Base-by-base conservation (phyloP, 768 basidiomycete species). In the Lentinula edodes region DNA sequence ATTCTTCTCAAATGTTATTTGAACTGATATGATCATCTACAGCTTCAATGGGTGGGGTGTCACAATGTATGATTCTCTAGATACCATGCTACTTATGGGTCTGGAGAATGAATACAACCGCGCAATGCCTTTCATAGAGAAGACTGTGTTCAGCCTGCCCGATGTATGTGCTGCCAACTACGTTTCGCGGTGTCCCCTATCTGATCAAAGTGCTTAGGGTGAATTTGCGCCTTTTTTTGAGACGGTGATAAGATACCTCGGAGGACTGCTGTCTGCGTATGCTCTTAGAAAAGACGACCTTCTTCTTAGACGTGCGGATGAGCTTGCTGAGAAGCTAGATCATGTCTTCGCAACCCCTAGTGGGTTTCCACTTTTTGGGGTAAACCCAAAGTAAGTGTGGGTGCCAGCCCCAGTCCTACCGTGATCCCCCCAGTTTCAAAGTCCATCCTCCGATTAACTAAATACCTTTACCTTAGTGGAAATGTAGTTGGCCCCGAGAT, bases 231-330 rank as follows among this genome's bases (percentile, higher is more conserved):
- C 87, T 1, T 90, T 87, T 70, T 92, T 91, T 63, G 91, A 95
- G 76, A 95, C 93, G 0, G 84, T 90, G 45, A 97, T 97, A 63
- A 85, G 95, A 36, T 90, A 95, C 66, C 83, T 98, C 1, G 95
- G 94, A 2, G 95, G 95, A 6, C 77, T 95, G 1, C 80, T 95
- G 5, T 90, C 90, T 2, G 92, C 90, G 0, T 89, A 94, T 67
- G 87, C 93, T 5, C 76, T 97, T 1, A 86, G 90, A 0, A 75
- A 78, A 15, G 82, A 94, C 59, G 67, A 74, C 1, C 67, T 89
- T 2, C 79, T 91, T 58, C 80, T 93, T 41, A 71, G 78, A 16
- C 83, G 86, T 38, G 91, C 95, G 1, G 85, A 91, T 51, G 89
- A 95, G 59, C 84, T 98, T 16, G 94, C 84, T 2, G 74, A 78